phyloP scores from a whole-genome alignment of 1,139 yeast genomes.

The Hyphopichia pseudoburtonii region DNA sequence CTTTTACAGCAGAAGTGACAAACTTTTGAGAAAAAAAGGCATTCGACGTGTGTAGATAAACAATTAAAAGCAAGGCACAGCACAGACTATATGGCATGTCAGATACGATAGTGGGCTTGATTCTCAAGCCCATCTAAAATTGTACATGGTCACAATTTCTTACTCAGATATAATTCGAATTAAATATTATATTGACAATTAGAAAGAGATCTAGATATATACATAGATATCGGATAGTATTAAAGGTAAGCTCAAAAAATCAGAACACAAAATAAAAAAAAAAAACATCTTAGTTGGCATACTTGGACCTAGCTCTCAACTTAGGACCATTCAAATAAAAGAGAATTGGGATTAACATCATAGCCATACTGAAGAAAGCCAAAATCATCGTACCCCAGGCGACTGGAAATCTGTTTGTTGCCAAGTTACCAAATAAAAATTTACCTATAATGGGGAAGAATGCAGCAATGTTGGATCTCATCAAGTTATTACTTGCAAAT shows the following conservation, averaged over 20 bases:
- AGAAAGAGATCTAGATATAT: too few species aligned
- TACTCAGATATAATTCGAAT: too few species aligned
- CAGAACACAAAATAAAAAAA: background rate
- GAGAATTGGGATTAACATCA: conserved; percentile 68
- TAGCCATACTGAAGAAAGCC: conserved; percentile 52
- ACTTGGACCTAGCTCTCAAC: conserved; percentile 48
- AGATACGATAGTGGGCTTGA: too few species aligned
- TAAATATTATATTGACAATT: too few species aligned
- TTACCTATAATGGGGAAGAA: conserved; percentile 31
- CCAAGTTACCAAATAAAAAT: conserved; percentile 47
- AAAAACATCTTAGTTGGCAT: conserved; percentile 18
- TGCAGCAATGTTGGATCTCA: conserved; percentile 29
- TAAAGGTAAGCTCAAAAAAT: too few species aligned
- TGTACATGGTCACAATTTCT: too few species aligned
- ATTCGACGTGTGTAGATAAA: too few species aligned
- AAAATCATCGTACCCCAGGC: conserved; percentile 69
- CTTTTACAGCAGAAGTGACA: too few species aligned
- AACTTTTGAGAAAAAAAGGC: too few species aligned
- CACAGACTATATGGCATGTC: too few species aligned
- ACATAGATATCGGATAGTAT: background rate
- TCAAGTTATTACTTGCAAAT: conserved; percentile 30
- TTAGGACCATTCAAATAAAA: conserved; percentile 28
- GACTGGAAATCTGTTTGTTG: conserved; percentile 34
- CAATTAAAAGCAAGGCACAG: too few species aligned
- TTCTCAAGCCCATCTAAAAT: too few species aligned